phyloP scores from a whole-genome alignment of 1,284 basidiomycete genomes.

The Ustilago vetiveriae region DNA sequence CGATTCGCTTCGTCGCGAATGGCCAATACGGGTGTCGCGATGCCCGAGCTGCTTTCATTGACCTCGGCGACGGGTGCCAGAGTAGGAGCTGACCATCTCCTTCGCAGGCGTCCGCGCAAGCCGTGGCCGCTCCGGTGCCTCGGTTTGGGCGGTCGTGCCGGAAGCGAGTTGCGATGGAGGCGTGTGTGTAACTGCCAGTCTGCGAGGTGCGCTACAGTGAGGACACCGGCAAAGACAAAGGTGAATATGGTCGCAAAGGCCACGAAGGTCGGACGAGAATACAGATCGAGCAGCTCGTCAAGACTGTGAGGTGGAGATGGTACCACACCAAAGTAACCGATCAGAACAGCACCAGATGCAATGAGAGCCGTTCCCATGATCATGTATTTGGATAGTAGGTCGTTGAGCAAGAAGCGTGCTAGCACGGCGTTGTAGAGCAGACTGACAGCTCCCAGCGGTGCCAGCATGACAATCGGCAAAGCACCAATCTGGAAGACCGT shows the following conservation, averaged over 20 bases:
- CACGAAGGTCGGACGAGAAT: slow-evolving; percentile 81
- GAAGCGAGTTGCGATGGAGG: slow-evolving; percentile 26
- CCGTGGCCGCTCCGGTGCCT: slow-evolving; percentile 18
- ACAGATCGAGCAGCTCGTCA: slow-evolving; percentile 83
- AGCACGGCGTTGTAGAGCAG: slow-evolving; percentile 96
- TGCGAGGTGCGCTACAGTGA: slow-evolving; percentile 58
- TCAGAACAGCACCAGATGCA: slow-evolving; percentile 85
- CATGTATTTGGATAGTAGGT: slow-evolving; percentile 85
- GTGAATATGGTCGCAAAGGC: slow-evolving; percentile 74
- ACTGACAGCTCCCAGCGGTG: slow-evolving; percentile 86
- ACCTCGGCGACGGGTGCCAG: slow-evolving; percentile 65
- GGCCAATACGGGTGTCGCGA: slow-evolving; percentile 57
- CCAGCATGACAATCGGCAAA: slow-evolving; percentile 70
- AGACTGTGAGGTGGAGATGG: slow-evolving; percentile 89
- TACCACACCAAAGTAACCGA: slow-evolving; percentile 90
- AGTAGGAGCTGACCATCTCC: slow-evolving; percentile 56
- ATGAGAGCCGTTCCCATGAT: slow-evolving; percentile 86
- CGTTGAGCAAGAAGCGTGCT: slow-evolving; percentile 83
- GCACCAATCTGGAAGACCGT: slow-evolving; percentile 94
- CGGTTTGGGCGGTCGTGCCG: slow-evolving; percentile 12
- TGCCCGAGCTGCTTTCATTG: slow-evolving; percentile 63
- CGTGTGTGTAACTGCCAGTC: slow-evolving; percentile 64
- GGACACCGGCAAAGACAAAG: slow-evolving; percentile 74
- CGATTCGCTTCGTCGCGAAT: slow-evolving; percentile 41
- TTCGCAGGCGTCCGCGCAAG: slow-evolving; percentile 18